A percentile compares a stretch with the other conserved stretches of the same genome.
Evolutionary conservation across 2,329 filamentous ascomycete genomes (phyloP).

Genomic region (Leptographium galeiforme): DNA sequence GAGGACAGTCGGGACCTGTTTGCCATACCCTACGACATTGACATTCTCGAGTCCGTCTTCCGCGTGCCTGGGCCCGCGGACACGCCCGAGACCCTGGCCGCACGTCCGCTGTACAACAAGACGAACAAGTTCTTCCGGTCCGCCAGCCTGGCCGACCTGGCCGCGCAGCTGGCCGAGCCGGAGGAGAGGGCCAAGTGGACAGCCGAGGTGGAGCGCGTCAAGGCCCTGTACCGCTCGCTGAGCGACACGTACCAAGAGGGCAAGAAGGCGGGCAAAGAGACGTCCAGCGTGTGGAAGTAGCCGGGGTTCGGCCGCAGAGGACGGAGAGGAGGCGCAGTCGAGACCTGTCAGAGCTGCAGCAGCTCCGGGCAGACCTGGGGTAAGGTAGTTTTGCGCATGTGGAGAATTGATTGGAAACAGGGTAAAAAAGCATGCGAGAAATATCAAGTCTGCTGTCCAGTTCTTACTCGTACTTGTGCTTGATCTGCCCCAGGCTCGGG

Average conservation of each 20-base stretch:
- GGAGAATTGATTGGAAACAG: too few relatives aligned
- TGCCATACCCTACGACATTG: constrained; percentile 41
- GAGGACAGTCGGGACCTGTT: constrained; percentile 44
- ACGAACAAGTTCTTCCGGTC: constrained; percentile 41
- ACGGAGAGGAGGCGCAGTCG: too few relatives aligned
- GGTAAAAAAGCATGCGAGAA: too few relatives aligned
- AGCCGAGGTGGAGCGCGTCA: constrained; percentile 32
- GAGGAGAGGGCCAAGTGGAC: constrained; percentile 20
- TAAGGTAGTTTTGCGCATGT: too few relatives aligned
- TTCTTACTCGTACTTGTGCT: too few relatives aligned
- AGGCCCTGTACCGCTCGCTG: constrained; percentile 31
- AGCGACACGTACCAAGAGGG: constrained; percentile 35
- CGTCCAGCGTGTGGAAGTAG: constrained; percentile 35
- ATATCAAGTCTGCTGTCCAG: too few relatives aligned
- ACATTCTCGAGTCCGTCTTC: constrained; percentile 43
- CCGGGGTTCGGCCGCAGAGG: not conserved
- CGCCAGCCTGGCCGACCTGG: constrained; percentile 27
- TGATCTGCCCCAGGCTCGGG: too few relatives aligned
- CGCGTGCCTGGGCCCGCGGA: constrained; percentile 28
- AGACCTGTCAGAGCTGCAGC: too few relatives aligned
- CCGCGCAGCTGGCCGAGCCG: constrained; percentile 21
- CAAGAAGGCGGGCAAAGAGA: constrained; percentile 27
- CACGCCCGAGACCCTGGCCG: constrained; percentile 22
- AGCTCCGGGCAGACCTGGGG: too few relatives aligned
- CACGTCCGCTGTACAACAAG: constrained; percentile 37